Evolutionary conservation across 306 rosid species (phyloP).

Genomic region (Cucurbita pepo): DNA sequence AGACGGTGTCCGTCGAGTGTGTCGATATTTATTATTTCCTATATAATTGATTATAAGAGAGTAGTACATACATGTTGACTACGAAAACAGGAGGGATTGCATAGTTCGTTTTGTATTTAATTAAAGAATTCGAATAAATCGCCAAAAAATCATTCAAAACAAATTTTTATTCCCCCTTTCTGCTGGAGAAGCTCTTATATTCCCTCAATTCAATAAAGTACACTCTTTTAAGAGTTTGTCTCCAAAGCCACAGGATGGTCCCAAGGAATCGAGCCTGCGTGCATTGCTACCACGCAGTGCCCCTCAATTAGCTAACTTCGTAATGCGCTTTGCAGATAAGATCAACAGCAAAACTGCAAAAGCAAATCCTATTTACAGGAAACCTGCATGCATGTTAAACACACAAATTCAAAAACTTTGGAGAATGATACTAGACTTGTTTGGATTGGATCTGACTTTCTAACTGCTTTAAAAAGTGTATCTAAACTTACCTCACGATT

Average conservation of each 20-base stretch:
- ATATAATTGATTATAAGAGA: neutral
- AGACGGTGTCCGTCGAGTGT: neutral
- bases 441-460: too few species aligned
- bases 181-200: neutral
- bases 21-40: neutral
- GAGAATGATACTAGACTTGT: too few species aligned
- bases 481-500: constrained; percentile 4
- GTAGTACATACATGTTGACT: neutral
- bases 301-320: neutral
- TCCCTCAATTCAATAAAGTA: neutral
- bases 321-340: neutral
- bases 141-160: neutral
- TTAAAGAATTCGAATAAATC: neutral
- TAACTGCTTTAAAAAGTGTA: too few species aligned
- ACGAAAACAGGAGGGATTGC: neutral
- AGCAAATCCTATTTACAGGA: neutral
- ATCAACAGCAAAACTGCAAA: neutral
- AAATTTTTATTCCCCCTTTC: too few species aligned
- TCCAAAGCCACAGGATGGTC: neutral
- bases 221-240: neutral
- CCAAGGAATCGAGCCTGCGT: neutral
- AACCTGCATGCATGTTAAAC: neutral
- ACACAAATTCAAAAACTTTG: neutral
- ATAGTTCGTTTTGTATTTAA: neutral
- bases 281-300: neutral